A percentile compares a stretch with the other conserved stretches of the same genome.
Evolutionary conservation across 257 asterid species (phyloP).

Genomic region (Ilex aquifolium): DNA sequence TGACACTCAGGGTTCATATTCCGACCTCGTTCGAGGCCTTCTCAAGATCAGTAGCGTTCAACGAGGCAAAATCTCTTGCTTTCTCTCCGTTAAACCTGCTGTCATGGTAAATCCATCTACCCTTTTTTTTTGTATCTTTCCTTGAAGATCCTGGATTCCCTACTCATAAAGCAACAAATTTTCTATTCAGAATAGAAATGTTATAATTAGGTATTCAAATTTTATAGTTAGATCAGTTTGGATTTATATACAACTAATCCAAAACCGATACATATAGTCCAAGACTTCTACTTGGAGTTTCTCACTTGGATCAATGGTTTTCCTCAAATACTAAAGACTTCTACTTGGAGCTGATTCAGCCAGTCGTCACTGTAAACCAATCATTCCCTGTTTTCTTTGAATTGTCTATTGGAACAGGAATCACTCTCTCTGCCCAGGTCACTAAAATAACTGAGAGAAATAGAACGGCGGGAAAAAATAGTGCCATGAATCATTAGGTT

Average conservation of each 20-base stretch:
- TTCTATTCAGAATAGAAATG: not conserved
- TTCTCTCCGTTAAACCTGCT: constrained; percentile 49
- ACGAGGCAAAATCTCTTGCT: constrained; percentile 67
- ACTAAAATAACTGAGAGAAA: too few species aligned
- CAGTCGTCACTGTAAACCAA: too few species aligned
- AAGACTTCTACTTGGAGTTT: not conserved
- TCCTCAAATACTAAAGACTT: too few species aligned
- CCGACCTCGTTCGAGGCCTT: constrained; percentile 45
- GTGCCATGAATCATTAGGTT: too few species aligned
- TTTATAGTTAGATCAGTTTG: not conserved
- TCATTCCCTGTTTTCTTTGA: too few species aligned
- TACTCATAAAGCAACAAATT: not conserved
- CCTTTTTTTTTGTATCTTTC: not conserved
- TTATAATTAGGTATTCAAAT: not conserved
- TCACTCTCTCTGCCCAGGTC: too few species aligned
- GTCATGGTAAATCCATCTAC: constrained; percentile 40
- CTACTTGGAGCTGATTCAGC: too few species aligned
- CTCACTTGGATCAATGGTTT: too few species aligned
- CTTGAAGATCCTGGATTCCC: not conserved
- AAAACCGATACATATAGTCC: not conserved
- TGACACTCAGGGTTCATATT: constrained; percentile 46
- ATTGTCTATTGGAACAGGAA: too few species aligned
- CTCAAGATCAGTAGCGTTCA: constrained; percentile 48
- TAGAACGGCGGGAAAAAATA: too few species aligned
- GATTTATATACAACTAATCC: not conserved